Conservation (phyloP, 2,329 filamentous ascomycete genomes). For the Orbilia javanica region DNA sequence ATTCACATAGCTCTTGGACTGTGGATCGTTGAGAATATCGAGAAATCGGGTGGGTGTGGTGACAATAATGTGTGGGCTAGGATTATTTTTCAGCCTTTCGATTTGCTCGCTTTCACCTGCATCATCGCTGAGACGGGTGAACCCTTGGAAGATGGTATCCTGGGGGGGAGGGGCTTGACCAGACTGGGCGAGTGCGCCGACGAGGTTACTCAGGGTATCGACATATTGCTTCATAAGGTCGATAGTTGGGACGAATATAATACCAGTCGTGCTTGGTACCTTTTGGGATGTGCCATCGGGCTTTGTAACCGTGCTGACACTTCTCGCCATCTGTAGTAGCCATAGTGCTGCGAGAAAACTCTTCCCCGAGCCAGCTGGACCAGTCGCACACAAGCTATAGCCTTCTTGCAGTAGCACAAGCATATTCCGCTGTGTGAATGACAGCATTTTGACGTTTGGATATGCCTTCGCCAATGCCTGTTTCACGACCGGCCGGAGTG, state of each 20-base stretch:
- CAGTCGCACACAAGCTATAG: conserved; percentile 58
- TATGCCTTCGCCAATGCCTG: conserved; percentile 59
- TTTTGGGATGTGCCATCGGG: conserved; percentile 23
- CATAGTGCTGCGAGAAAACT: conserved; percentile 60
- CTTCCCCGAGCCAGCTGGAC: conserved; percentile 61
- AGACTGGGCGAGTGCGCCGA: conserved; percentile 27
- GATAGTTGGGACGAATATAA: conserved; percentile 60
- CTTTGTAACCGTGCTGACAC: conserved; percentile 14
- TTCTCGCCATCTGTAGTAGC: conserved; percentile 59
- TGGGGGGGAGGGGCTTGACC: conserved; percentile 31
- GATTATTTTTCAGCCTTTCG: conserved; percentile 47
- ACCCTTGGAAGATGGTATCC: conserved; percentile 53
- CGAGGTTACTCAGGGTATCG: conserved; percentile 17
- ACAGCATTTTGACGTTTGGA: conserved; percentile 58
- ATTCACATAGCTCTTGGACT: conserved; percentile 58
- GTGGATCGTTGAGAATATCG: conserved; percentile 60
- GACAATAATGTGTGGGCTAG: conserved; percentile 62
- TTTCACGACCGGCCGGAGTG: conserved; percentile 60
- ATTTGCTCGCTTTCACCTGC: conserved; percentile 52
- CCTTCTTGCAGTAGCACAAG: conserved; percentile 59
- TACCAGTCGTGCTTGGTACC: conserved; percentile 59
- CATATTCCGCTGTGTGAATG: conserved; percentile 59
- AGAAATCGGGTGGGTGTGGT: conserved; percentile 60
- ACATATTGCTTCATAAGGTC: conserved; percentile 59
- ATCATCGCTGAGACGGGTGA: conserved; percentile 47